These are phyloP conservation scores for Drosera spatulata DNA, from an alignment of 179 eudicot genomes.

Conservation along the genomic window DNA sequence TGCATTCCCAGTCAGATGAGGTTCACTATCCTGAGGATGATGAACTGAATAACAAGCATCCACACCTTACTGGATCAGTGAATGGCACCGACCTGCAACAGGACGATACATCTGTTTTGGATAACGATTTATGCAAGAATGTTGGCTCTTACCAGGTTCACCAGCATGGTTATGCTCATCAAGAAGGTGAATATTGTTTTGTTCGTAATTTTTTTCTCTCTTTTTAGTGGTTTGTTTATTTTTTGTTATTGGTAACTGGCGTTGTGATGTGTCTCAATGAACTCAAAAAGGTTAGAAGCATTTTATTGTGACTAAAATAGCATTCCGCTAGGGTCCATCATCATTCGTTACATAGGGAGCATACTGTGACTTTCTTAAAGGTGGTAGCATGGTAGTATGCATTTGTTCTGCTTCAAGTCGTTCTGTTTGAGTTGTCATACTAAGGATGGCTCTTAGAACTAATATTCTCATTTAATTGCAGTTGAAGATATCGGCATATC, in stretches of 20 bases:
- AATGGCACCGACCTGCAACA: constrained; percentile 40
- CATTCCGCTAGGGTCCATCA: no score
- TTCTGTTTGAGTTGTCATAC: neutral
- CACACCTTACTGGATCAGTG: constrained; percentile 26
- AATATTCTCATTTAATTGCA: constrained; percentile 8
- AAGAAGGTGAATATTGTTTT: constrained; percentile 36
- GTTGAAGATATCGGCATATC: constrained; percentile 49
- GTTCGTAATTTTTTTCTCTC: neutral
- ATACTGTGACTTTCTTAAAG: no score
- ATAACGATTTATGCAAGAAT: constrained; percentile 33
- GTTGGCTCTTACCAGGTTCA: constrained; percentile 39
- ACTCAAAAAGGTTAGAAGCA: no score
- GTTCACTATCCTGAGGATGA: constrained; percentile 21
- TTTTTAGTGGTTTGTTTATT: neutral
- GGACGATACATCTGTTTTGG: constrained; percentile 39
- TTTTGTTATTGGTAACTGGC: no score
- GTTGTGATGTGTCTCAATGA: no score
- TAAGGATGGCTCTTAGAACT: neutral
- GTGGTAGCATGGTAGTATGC: no score
- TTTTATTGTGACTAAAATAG: no score
- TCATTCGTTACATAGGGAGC: no score
- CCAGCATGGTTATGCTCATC: constrained; percentile 20
- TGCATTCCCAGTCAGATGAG: constrained; percentile 28
- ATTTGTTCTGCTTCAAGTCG: no score
- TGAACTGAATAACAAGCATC: constrained; percentile 19